phyloP scores from a whole-genome alignment of 495 filamentous ascomycete genomes.

The Apodospora peruviana region DNA sequence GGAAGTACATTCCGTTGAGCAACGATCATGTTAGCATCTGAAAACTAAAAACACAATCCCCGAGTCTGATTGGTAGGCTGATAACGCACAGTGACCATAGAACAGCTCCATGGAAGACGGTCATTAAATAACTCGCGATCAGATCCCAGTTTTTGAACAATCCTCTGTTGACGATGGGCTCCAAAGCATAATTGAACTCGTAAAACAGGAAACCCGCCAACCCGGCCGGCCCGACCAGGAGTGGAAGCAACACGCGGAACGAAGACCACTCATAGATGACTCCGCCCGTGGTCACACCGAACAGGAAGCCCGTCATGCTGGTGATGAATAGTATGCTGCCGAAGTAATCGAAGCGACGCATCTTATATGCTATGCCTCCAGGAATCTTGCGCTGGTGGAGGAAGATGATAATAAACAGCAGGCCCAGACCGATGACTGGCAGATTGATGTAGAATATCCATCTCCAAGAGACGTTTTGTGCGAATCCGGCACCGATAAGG shows the following conservation, averaged over 20 bases:
- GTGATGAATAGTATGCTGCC: conserved; percentile 49
- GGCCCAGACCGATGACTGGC: conserved; percentile 33
- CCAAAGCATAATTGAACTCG: conserved; percentile 38
- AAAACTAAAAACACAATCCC: neutral
- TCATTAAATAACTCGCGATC: conserved; percentile 29
- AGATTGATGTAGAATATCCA: conserved; percentile 44
- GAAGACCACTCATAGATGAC: conserved; percentile 46
- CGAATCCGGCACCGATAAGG: conserved; percentile 62
- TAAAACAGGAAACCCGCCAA: conserved; percentile 41
- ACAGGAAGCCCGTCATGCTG: conserved; percentile 38
- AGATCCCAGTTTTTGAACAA: conserved; percentile 39
- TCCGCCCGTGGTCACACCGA: conserved; percentile 49
- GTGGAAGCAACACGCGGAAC: conserved; percentile 48
- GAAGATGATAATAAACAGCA: conserved; percentile 33
- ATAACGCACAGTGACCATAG: conserved; percentile 40
- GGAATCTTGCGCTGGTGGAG: conserved; percentile 28
- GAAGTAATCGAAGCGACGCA: conserved; percentile 52
- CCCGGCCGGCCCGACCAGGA: conserved; percentile 42
- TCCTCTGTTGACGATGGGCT: conserved; percentile 36
- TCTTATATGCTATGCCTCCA: conserved; percentile 36
- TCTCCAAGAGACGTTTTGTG: conserved; percentile 42
- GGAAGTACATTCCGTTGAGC: conserved; percentile 45
- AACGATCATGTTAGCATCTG: neutral
- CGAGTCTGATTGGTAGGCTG: no score
- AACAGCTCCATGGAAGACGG: conserved; percentile 44